phyloP scores from a whole-genome alignment of 148 eudicot genomes.

The Silene conica region DNA sequence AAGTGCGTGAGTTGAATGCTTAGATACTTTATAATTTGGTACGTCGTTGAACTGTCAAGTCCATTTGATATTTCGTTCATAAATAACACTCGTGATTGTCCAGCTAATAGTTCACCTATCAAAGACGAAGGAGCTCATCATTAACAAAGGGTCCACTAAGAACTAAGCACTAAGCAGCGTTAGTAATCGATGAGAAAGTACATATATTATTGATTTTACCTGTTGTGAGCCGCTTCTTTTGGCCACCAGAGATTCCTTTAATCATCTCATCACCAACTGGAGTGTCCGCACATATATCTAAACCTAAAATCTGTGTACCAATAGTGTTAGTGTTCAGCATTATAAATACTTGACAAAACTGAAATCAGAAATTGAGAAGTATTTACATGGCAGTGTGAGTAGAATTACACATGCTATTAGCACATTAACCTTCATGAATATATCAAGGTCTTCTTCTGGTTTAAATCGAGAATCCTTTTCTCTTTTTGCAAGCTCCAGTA shows the following conservation, averaged over 20 bases:
- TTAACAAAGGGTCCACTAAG: constrained; percentile 12
- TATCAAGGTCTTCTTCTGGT: too few species aligned
- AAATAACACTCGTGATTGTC: too few species aligned
- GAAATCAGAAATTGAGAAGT: constrained; percentile 1
- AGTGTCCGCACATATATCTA: too few species aligned
- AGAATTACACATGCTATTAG: constrained; percentile 10
- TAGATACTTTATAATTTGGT: constrained; percentile 86
- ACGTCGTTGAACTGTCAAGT: constrained; percentile 94
- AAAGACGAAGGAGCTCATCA: constrained; percentile 24
- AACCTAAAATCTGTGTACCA: too few species aligned
- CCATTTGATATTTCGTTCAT: constrained; percentile 96
- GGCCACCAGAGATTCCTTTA: constrained; percentile 95
- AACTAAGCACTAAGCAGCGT: background rate
- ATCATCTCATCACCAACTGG: too few species aligned
- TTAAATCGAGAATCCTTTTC: too few species aligned
- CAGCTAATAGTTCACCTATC: constrained; percentile 84
- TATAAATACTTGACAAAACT: constrained; percentile 2
- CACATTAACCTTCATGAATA: too few species aligned
- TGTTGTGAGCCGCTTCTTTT: too few species aligned
- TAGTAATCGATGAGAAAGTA: constrained; percentile 8
- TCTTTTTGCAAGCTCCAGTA: too few species aligned
- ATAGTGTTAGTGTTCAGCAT: too few species aligned
- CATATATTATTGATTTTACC: too few species aligned
- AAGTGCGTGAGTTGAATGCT: constrained; percentile 79
- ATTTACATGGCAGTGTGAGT: constrained; percentile 5